These are phyloP conservation scores for Spergularia bocconei DNA, from an alignment of 148 eudicot species.

Conservation along the genomic window DNA sequence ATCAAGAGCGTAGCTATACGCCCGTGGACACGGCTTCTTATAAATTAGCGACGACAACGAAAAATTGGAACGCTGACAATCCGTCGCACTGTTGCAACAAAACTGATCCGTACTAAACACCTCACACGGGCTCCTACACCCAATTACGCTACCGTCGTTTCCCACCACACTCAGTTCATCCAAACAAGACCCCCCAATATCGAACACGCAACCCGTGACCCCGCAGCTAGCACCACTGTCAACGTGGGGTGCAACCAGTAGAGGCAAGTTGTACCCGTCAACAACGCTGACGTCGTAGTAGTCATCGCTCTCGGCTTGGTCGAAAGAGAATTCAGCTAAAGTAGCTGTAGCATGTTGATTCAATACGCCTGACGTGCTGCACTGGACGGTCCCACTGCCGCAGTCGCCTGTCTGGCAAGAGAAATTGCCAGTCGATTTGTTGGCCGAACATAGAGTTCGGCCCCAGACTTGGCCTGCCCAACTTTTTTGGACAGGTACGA, in stretches of 20 bases:
- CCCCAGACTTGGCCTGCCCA: constrained; percentile 64
- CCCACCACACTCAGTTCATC: neutral
- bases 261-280: constrained; percentile 11
- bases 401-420: constrained; percentile 66
- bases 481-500: constrained; percentile 16
- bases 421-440: constrained; percentile 46
- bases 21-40: constrained; percentile 7
- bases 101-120: neutral
- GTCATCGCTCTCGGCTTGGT: constrained; percentile 23
- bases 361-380: constrained; percentile 8
- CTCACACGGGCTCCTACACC: constrained; percentile 3
- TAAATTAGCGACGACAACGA: neutral
- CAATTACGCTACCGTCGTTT: neutral
- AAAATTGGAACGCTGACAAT: neutral
- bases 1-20: neutral
- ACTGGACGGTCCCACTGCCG: constrained; percentile 47
- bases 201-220: constrained; percentile 12
- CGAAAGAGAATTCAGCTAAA: constrained; percentile 38
- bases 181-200: neutral
- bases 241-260: constrained; percentile 8
- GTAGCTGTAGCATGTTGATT: constrained; percentile 34
- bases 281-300: constrained; percentile 29
- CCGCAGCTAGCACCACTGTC: neutral
- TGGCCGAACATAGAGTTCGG: constrained; percentile 46
- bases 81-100: neutral